Conservation (phyloP, 495 filamentous ascomycete genomes). For the Lasiosphaeris hirsuta region DNA sequence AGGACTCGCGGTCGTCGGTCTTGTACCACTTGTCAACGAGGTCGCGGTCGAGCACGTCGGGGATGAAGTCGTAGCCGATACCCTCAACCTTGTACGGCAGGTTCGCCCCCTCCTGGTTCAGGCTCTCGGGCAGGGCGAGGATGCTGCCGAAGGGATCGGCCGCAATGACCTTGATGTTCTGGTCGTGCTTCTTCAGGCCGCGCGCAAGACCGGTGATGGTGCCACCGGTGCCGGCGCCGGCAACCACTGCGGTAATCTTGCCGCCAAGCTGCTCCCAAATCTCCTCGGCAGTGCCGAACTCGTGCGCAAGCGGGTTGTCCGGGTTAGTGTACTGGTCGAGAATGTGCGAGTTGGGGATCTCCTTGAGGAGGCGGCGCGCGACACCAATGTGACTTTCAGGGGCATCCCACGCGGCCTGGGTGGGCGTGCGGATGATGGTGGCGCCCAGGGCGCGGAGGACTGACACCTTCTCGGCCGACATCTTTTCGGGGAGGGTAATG, state of each 20-base stretch:
- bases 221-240: conserved; percentile 91
- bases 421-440: conserved; percentile 96
- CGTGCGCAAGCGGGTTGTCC: conserved; percentile 91
- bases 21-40: conserved; percentile 96
- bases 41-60: conserved; percentile 80
- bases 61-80: conserved; percentile 98
- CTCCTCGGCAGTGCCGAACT: conserved; percentile 92
- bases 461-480: conserved; percentile 96
- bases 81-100: conserved; percentile 96
- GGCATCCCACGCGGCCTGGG: conserved; percentile 88
- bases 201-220: conserved; percentile 89
- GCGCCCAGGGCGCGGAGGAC: conserved; percentile 90
- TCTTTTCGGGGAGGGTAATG: conserved; percentile 98
- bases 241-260: conserved; percentile 81
- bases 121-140: conserved; percentile 68
- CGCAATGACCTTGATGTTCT: conserved; percentile 76
- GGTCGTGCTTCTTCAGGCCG: conserved; percentile 83
- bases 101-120: conserved; percentile 77
- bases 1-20: conserved; percentile 89
- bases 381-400: conserved; percentile 98
- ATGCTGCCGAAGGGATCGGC: conserved; percentile 90
- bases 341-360: conserved; percentile 95
- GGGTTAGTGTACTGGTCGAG: conserved; percentile 92
- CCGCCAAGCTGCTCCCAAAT: conserved; percentile 89
- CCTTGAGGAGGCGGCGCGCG: conserved; percentile 82